Conservation (phyloP, 164 flowering plant genomes). For the Berberis thunbergii region DNA sequence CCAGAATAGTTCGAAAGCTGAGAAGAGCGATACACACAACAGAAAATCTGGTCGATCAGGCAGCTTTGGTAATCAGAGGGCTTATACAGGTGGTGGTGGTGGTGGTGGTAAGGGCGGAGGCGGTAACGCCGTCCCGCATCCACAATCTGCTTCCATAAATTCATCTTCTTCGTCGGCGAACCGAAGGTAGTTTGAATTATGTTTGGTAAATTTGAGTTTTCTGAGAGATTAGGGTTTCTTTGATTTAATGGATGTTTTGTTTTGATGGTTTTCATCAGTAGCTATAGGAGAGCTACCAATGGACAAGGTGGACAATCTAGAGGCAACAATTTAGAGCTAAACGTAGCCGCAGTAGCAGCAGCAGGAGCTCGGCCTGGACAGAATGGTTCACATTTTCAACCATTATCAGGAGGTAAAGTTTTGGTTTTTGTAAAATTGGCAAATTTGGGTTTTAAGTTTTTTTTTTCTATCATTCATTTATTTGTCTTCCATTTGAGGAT, state of each 20-base stretch:
- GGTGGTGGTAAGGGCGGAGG: conserved; percentile 37
- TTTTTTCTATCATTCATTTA: not conserved
- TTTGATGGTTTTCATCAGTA: not conserved
- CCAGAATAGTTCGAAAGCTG: conserved; percentile 68
- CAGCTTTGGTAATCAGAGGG: conserved; percentile 40
- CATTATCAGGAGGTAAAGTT: conserved; percentile 26
- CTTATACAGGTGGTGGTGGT: not conserved
- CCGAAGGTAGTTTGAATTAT: conserved; percentile 33
- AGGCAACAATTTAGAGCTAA: conserved; percentile 37
- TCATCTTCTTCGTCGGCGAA: conserved; percentile 10
- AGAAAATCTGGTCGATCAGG: conserved; percentile 38
- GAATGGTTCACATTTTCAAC: conserved; percentile 49
- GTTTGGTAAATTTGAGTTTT: not conserved
- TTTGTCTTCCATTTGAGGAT: not conserved
- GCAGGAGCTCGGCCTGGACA: conserved; percentile 22
- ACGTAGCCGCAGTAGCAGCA: conserved; percentile 30
- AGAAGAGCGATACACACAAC: conserved; percentile 46
- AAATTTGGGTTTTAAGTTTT: conserved; percentile 1
- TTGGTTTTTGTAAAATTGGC: not conserved
- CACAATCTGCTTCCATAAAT: conserved; percentile 10
- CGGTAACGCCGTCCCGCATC: conserved; percentile 32
- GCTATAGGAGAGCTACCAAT: conserved; percentile 1
- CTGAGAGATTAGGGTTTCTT: conserved; percentile 2
- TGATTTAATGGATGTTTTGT: not conserved
- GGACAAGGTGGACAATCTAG: not conserved